These are phyloP conservation scores for Fusarium keratoplasticum DNA, from an alignment of 2,329 filamentous ascomycete genomes.

Conservation along the genomic window DNA sequence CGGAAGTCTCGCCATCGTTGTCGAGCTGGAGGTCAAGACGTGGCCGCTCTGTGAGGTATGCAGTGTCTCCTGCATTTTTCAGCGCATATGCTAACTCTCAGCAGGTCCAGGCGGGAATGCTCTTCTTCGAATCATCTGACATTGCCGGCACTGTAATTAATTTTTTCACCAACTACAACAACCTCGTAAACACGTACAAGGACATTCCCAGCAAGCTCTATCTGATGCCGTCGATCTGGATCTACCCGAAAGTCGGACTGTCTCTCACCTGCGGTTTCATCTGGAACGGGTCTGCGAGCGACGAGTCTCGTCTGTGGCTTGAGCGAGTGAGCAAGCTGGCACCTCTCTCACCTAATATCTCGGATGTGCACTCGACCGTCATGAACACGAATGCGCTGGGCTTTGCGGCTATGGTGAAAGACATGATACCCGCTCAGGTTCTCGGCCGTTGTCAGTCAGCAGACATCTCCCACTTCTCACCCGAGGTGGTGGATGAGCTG, in stretches of 20 bases:
- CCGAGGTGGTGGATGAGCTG: neutral
- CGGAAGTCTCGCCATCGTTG: conserved; percentile 17
- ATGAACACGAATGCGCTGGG: conserved; percentile 2
- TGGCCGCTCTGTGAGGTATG: conserved; percentile 10
- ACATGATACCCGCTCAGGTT: conserved; percentile 8
- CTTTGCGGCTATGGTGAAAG: conserved; percentile 4
- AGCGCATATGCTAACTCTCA: neutral
- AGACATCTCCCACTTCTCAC: conserved; percentile 1
- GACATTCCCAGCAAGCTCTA: conserved; percentile 1
- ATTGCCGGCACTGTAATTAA: neutral
- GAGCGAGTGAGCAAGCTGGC: neutral
- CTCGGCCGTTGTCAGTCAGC: conserved; percentile 2
- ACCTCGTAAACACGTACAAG: neutral
- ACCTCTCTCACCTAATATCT: neutral
- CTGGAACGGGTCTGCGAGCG: conserved; percentile 8
- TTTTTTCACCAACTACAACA: conserved; percentile 15
- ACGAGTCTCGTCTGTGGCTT: conserved; percentile 9
- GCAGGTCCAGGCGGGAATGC: conserved; percentile 15
- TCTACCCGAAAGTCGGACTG: neutral
- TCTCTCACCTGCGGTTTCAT: conserved; percentile 7
- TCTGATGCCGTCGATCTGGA: conserved; percentile 7
- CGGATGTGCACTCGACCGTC: neutral
- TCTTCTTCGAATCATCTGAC: conserved; percentile 12
- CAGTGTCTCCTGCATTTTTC: neutral
- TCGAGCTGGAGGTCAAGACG: conserved; percentile 11